Evolutionary conservation across 495 filamentous ascomycete genomes (phyloP), one percentile per base, ranked within the genome.

Genomic region (Hypoxylon cercidicola): DNA sequence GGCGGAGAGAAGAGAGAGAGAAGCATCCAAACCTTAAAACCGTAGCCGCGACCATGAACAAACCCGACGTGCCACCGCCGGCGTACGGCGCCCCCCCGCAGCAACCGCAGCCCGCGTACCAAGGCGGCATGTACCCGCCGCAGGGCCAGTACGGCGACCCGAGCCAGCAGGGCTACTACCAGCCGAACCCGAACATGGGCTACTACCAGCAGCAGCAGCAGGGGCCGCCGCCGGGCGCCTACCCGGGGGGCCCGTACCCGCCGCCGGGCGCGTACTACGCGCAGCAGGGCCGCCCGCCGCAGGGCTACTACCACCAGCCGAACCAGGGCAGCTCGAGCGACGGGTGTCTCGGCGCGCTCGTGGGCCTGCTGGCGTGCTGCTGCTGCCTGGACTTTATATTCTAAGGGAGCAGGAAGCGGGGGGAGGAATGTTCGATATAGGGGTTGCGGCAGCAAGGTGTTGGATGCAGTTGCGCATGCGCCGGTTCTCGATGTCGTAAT

Each of bases 331-430:
- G 35, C 30, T 44, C 47, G 13, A n/a, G 43, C 10, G 55, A 67
- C 43, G 74, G 75, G 12, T 75, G 78, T 32, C 30, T 80, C 10
- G 73, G 73, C 23, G 73, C 73, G 0, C 57, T 80, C 41, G 43
- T 80, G 1, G 79, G 75, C 0, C 64, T 67, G 47, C 59, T 81
- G 51, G 81, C 81, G 0, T 80, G 79, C 69, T 83, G 81, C 58
- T 83, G 81, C 72, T 83, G 81, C 60, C 60, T 83, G 52, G 81
- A 83, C 20, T 72, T 74, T 16, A 48, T 83, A 32, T 81, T 81
- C 53, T 82, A 79, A 52, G 39, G 35, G 37, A 35, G 2, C 11
- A n/a, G n/a, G 43, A 37, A 35, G 0, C 35, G 18, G 28, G 35
- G 16, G 16, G 3, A 16, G 8, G 47, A 3, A 47, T 34, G 18